Evolutionary conservation across 2,329 filamentous ascomycete genomes (phyloP), one percentile per base, ranked within the genome.

Genomic region (Colletotrichum shisoi): DNA sequence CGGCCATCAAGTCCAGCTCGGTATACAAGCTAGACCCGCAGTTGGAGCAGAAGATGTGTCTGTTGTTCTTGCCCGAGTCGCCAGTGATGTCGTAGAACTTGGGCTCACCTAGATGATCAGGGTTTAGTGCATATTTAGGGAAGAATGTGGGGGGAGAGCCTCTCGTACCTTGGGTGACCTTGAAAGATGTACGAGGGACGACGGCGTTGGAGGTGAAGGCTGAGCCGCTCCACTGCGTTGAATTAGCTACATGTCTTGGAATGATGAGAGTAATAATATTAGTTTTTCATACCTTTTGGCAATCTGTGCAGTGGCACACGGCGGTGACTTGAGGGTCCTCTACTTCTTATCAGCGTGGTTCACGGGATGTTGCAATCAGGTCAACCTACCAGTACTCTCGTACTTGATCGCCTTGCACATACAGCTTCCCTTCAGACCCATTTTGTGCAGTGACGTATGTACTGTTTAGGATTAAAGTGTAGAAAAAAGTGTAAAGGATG

Each of bases 151-250:
- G 21, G 21, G 21, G 21, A 24, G 21, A 24, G 21, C 21, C 21
- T 24, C 21, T 24, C 21, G 21, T 24, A 80, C 82, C 84, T 71
- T 84, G 82, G 54, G 79, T 83, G 27, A 86, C 76, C 39, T 78
- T 78, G 75, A 87, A 84, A 31, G 74, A 74, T 9, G 73, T 72
- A 17, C 81, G 79, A 4, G 82, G 77, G 2, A 87, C 79, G 3
- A 85, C 77, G 11, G 79, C 79, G 72, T 87, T 87, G 71, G 83
- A 82, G 39, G 84, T 85, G 72, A 81, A 87, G 15, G 84, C 79
- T n/a, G 81, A 77, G 44, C 84, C 84, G 9, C 83, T 81, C 81
- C 82, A 83, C 76, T 82, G 40, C 8, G 2, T 15, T 21, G 19
- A 19, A 40, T 60, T 11, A 62, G 57, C 48, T 39, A 39, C 17